Percentiles rank a stretch among this genome's conserved stretches.
phyloP scores from a whole-genome alignment of 2,329 filamentous ascomycete genomes.

The Colletotrichum brevisporum region DNA sequence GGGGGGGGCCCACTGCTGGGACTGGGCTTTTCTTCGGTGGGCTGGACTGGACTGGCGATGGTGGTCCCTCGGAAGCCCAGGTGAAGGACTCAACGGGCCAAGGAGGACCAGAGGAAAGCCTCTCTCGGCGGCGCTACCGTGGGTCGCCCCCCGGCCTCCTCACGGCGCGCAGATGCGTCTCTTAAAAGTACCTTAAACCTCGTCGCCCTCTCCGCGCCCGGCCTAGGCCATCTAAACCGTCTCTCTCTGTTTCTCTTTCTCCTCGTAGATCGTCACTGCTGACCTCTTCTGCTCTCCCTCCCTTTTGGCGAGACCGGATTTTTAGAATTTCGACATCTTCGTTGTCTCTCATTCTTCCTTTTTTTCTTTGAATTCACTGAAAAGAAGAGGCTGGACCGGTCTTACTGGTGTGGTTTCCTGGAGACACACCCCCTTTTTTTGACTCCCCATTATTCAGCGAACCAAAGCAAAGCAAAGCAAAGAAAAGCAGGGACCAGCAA shows the following conservation, averaged over 20 bases:
- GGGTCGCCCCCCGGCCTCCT: conserved; percentile 25
- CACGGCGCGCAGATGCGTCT: conserved; percentile 30
- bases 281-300: conserved; percentile 16
- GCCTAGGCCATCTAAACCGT: conserved; percentile 25
- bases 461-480: background rate
- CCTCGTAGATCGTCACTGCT: conserved; percentile 26
- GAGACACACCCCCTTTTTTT: conserved; percentile 4
- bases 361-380: conserved; percentile 23
- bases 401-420: conserved; percentile 12
- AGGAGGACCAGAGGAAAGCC: conserved; percentile 24
- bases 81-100: conserved; percentile 13
- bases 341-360: conserved; percentile 11
- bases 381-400: conserved; percentile 31
- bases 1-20: conserved; percentile 7
- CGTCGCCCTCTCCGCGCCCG: conserved; percentile 25
- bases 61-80: conserved; percentile 4
- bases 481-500: background rate
- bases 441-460: background rate
- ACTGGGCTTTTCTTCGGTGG: too few relatives aligned
- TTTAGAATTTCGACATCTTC: conserved; percentile 13
- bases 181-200: conserved; percentile 32
- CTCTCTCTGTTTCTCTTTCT: conserved; percentile 31
- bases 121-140: conserved; percentile 33
- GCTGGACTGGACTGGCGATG: conserved; percentile 8
- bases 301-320: conserved; percentile 25